Base-by-base conservation (phyloP, 208 protist genomes). In the Herpetomonas tarakana region DNA sequence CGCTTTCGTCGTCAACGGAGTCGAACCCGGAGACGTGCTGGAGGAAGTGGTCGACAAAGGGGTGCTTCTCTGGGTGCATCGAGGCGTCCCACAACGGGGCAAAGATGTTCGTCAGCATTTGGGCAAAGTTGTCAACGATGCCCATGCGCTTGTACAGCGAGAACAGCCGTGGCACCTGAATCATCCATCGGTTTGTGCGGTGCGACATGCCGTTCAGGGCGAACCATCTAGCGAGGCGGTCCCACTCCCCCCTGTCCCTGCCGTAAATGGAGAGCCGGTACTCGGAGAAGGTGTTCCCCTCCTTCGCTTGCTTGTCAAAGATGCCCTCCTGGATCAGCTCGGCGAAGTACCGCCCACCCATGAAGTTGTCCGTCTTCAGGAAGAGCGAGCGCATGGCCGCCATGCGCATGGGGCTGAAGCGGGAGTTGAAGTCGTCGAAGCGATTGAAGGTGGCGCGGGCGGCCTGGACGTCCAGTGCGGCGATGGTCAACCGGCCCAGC, bases 1-100 rank as follows among this genome's bases (percentile, higher is more conserved):
- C 91, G 74, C 83, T 99, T 65, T 99, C 98, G 66, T 99, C 97
- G 44, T 99, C 98, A 39, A 94, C 87, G 59, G 78, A 92, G 76
- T 99, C 98, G 58, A 99, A 99, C 53, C 94, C 96, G 31, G 85
- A 91, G 14, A 99, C 74, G 70, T 98, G 89, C 50, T 86, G 56
- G 30, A 99, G 86, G 65, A 99, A 96, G 55, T 84, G 72, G 67
- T 97, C 73, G 9, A 99, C 65, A 52, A 98, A 88, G 7, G 94
- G 94, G 77, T 99, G 75, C 46, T 64, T 71, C 19, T 69, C 60
- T 2, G 98, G 98, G 65, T 98, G 60, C 24, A 88, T 46, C 3
- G 97, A 97, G 3, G 89, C 98, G 51, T 98, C 93, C 74, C 99
- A 99, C n/a, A 99, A 74, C 7, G 98, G 98, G 45, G 77, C 53